phyloP scores from a whole-genome alignment of 768 basidiomycete species.

The Hemileccinum rubropunctum region DNA sequence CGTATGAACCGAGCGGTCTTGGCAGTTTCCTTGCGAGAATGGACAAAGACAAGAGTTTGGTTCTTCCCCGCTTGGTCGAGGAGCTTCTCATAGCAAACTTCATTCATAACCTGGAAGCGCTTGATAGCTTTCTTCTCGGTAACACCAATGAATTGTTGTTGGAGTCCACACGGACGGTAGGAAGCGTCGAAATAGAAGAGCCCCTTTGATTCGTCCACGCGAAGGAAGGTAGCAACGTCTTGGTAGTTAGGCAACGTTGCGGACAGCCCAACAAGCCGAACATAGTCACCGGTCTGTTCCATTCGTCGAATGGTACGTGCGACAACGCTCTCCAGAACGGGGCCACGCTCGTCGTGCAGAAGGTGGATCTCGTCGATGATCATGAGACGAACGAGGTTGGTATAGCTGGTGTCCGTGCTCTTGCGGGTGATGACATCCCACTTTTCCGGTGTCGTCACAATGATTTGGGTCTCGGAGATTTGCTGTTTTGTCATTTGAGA shows the following conservation, averaged over 20 bases:
- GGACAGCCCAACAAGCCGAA: conserved; percentile 91
- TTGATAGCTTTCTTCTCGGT: conserved; percentile 99
- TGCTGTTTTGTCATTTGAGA: conserved; percentile 98
- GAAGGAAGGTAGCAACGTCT: conserved; percentile 96
- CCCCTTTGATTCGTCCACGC: conserved; percentile 88
- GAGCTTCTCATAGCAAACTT: conserved; percentile 98
- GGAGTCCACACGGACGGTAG: conserved; percentile 90
- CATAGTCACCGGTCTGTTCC: conserved; percentile 93
- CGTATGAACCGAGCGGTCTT: conserved; percentile 95
- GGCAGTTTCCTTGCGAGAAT: conserved; percentile 97
- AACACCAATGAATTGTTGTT: conserved; percentile 95
- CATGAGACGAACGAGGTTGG: conserved; percentile 92
- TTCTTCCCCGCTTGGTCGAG: conserved; percentile 89
- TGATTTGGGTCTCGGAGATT: conserved; percentile 95
- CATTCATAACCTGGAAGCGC: conserved; percentile 96
- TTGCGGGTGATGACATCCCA: conserved; percentile 99
- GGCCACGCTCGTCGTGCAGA: conserved; percentile 96
- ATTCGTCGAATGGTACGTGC: conserved; percentile 88
- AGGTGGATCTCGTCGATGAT: conserved; percentile 99
- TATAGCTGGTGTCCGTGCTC: conserved; percentile 94
- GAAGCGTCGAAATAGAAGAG: conserved; percentile 97
- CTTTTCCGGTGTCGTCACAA: conserved; percentile 98
- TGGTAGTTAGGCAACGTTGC: conserved; percentile 98
- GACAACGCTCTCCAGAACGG: conserved; percentile 89
- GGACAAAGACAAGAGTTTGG: conserved; percentile 94